Evolutionary conservation across 352 stramenopile genomes (phyloP).

Genomic region (Phytopythium boreale): DNA sequence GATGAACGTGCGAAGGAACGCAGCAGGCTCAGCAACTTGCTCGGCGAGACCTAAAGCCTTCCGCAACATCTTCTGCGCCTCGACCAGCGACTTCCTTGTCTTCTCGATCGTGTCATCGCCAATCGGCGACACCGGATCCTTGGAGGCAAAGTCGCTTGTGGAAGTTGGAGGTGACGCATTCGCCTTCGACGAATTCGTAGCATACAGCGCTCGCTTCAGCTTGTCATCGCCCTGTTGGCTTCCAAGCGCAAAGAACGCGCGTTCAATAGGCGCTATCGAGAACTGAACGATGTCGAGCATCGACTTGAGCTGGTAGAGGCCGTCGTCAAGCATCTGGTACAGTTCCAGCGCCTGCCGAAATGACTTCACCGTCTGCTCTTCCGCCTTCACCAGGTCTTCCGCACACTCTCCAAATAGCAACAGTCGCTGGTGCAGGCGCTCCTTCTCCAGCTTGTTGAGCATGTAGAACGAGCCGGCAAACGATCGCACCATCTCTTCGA

Average conservation of each 20-base stretch:
- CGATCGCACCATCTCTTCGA: conserved; percentile 53
- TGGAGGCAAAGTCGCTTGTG: conserved; percentile 10
- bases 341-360: conserved; percentile 71
- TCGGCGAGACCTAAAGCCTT: conserved; percentile 60
- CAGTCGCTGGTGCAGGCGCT: conserved; percentile 48
- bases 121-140: conserved; percentile 18
- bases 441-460: conserved; percentile 59
- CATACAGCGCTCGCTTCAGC: conserved; percentile 27
- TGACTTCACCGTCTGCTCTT: conserved; percentile 50
- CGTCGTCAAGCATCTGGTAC: conserved; percentile 69
- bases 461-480: conserved; percentile 65
- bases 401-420: conserved; percentile 43
- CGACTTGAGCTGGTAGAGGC: conserved; percentile 70
- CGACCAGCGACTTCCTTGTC: conserved; percentile 53
- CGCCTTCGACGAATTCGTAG: not conserved
- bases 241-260: conserved; percentile 68
- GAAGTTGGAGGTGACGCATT: not conserved
- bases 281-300: conserved; percentile 69
- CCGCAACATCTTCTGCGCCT: conserved; percentile 66
- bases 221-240: conserved; percentile 66
- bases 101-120: conserved; percentile 58
- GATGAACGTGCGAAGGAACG: conserved; percentile 61
- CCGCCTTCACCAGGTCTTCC: conserved; percentile 35
- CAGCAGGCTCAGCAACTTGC: conserved; percentile 53
- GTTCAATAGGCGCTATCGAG: conserved; percentile 60